A percentile compares a stretch with the other conserved stretches of the same genome.
These are phyloP conservation scores for Scleroderma bovista DNA, from an alignment of 768 basidiomycete genomes.

Conservation along the genomic window DNA sequence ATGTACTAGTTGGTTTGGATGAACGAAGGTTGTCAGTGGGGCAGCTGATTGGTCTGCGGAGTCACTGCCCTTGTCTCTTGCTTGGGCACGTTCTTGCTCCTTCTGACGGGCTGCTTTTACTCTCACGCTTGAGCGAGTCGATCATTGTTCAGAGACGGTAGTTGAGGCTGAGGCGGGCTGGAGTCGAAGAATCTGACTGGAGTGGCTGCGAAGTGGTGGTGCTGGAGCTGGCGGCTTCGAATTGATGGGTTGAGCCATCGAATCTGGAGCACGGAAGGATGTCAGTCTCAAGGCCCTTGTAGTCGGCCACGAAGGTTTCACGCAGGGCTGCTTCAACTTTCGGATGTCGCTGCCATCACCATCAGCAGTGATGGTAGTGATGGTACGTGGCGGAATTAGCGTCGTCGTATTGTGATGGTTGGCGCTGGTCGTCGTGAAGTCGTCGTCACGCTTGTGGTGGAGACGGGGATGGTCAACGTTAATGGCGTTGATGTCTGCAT, in stretches of 20 bases:
- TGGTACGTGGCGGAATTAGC: no score
- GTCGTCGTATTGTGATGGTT: no score
- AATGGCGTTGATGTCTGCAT: no score
- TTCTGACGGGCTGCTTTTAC: slow-evolving; percentile 72
- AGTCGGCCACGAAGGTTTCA: slow-evolving; percentile 20
- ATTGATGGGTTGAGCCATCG: slow-evolving; percentile 76
- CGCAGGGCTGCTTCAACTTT: no score
- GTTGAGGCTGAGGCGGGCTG: slow-evolving; percentile 31
- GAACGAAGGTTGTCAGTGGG: slow-evolving; percentile 40
- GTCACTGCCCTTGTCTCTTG: slow-evolving; percentile 51
- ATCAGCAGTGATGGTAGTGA: no score
- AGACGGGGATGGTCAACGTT: no score
- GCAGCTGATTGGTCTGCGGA: slow-evolving; percentile 36
- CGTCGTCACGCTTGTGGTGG: no score
- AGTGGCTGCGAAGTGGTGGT: slow-evolving; percentile 31
- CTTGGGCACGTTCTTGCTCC: slow-evolving; percentile 49
- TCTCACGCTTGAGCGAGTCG: slow-evolving; percentile 69
- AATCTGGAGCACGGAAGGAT: slow-evolving; percentile 30
- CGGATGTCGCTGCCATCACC: no score
- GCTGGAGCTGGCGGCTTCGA: slow-evolving; percentile 51
- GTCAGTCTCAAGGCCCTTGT: slow-evolving; percentile 17
- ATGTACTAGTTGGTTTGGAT: slow-evolving; percentile 30
- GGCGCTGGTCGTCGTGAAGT: no score
- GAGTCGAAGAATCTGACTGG: slow-evolving; percentile 32
- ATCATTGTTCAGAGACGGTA: slow-evolving; percentile 46